Evolutionary conservation across 2,329 filamentous ascomycete genomes (phyloP).

Genomic region (Xylariaceae sp.): DNA sequence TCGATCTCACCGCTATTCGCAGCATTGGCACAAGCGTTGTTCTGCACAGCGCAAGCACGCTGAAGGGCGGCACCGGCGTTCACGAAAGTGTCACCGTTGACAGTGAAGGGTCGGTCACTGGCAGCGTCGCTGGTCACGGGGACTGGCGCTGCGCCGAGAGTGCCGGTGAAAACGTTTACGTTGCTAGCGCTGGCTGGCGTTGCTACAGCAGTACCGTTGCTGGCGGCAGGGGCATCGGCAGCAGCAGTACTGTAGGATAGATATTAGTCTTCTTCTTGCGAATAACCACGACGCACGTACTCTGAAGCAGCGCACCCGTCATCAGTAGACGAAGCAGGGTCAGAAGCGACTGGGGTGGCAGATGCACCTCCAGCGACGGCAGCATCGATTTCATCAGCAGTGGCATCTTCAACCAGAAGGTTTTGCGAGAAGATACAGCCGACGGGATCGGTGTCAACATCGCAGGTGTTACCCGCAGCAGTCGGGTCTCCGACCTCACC

Average conservation of each 20-base stretch:
- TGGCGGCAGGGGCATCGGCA: not conserved
- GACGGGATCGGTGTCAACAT: slow-evolving; percentile 42
- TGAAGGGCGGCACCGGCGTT: slow-evolving; percentile 42
- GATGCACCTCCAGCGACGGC: slow-evolving; percentile 40
- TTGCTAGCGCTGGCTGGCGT: slow-evolving; percentile 26
- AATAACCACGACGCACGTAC: slow-evolving; percentile 1
- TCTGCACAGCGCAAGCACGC: slow-evolving; percentile 47
- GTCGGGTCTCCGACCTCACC: slow-evolving; percentile 41
- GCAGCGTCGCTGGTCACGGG: slow-evolving; percentile 36
- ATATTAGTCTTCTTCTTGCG: no score
- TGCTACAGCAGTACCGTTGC: not conserved
- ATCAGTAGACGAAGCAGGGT: slow-evolving; percentile 5
- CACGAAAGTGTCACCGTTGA: slow-evolving; percentile 53
- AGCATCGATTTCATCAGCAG: slow-evolving; percentile 48
- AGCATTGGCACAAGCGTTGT: slow-evolving; percentile 47
- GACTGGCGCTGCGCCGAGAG: slow-evolving; percentile 38
- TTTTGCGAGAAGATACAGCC: slow-evolving; percentile 56
- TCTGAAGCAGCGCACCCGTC: slow-evolving; percentile 16
- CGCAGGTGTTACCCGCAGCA: slow-evolving; percentile 50
- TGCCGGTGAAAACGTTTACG: slow-evolving; percentile 44
- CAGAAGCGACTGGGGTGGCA: slow-evolving; percentile 10
- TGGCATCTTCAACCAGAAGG: slow-evolving; percentile 52
- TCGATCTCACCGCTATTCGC: slow-evolving; percentile 41
- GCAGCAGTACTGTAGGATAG: no score
- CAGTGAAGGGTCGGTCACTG: slow-evolving; percentile 43